Conservation (phyloP, 148 eudicot genomes). For the Rhododendron griersonianum region DNA sequence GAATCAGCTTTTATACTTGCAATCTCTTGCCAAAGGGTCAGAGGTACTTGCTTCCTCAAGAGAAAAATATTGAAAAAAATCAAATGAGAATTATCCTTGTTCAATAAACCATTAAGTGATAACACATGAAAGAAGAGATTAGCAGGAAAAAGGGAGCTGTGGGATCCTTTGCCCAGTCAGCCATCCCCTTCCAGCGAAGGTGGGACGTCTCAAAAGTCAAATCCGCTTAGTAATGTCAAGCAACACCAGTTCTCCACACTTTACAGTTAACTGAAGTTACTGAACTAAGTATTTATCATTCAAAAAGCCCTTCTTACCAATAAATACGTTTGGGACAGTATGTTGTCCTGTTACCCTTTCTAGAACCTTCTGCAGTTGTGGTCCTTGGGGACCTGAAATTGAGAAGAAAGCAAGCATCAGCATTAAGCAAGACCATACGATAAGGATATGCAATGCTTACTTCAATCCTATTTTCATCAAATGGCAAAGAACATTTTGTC, state of each 20-base stretch:
- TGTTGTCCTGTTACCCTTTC: constrained; percentile 79
- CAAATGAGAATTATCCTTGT: not conserved
- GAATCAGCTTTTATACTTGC: not conserved
- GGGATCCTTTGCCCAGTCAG: not conserved
- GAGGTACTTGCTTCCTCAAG: not conserved
- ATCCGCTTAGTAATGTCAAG: not conserved
- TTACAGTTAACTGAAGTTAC: not conserved
- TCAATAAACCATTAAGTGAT: not conserved
- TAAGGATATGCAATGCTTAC: not conserved
- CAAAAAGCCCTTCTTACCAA: constrained; percentile 43
- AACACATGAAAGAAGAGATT: not conserved
- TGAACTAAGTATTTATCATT: not conserved
- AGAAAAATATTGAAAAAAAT: not conserved
- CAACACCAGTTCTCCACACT: not conserved
- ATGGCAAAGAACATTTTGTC: not conserved
- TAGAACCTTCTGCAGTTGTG: constrained; percentile 76
- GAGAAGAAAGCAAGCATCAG: constrained; percentile 6
- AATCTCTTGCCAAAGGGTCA: not conserved
- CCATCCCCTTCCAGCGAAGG: not conserved
- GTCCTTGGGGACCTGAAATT: constrained; percentile 78
- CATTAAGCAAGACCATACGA: not conserved
- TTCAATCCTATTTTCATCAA: not conserved
- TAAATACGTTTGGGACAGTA: constrained; percentile 93
- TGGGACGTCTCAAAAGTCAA: not conserved
- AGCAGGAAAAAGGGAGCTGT: not conserved